Conservation (phyloP, 1,284 basidiomycete species). For the Austroboletus rostrupii region DNA sequence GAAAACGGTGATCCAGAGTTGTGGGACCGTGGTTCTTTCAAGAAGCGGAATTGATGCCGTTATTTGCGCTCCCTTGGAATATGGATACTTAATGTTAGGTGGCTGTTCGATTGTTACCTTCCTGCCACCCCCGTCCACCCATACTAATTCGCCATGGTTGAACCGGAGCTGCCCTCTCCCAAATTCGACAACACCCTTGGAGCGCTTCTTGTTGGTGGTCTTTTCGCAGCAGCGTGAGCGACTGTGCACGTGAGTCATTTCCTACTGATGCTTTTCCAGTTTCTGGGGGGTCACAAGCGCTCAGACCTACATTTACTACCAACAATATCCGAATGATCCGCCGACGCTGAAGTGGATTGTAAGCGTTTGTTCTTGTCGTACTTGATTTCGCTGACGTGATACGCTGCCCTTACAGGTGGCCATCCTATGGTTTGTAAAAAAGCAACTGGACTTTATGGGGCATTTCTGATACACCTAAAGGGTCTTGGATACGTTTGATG, state of each 20-base stretch:
- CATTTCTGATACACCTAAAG: constrained; percentile 17
- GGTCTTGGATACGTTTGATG: constrained; percentile 49
- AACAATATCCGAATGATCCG: constrained; percentile 37
- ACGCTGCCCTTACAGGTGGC: constrained; percentile 3
- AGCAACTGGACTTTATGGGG: no score
- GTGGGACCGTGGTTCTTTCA: not conserved
- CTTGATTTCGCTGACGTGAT: constrained; percentile 1
- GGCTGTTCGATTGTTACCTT: not conserved
- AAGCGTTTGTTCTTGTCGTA: constrained; percentile 11
- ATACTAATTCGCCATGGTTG: not conserved
- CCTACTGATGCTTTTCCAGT: constrained; percentile 26
- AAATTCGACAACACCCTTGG: constrained; percentile 40
- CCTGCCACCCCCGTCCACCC: not conserved
- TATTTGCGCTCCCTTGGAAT: not conserved
- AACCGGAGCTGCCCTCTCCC: not conserved
- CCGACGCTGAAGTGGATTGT: constrained; percentile 38
- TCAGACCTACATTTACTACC: constrained; percentile 52
- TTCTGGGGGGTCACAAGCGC: constrained; percentile 55
- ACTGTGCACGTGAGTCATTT: not conserved
- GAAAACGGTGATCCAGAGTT: not conserved
- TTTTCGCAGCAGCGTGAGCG: constrained; percentile 42
- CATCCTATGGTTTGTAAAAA: constrained; percentile 19
- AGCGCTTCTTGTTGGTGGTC: constrained; percentile 46
- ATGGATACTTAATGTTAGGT: constrained; percentile 4
- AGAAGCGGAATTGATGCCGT: not conserved